Percentiles rank a stretch among this genome's conserved stretches.
These are phyloP conservation scores for Gamarada debralockiae DNA, from an alignment of 495 filamentous ascomycete genomes.

Conservation along the genomic window DNA sequence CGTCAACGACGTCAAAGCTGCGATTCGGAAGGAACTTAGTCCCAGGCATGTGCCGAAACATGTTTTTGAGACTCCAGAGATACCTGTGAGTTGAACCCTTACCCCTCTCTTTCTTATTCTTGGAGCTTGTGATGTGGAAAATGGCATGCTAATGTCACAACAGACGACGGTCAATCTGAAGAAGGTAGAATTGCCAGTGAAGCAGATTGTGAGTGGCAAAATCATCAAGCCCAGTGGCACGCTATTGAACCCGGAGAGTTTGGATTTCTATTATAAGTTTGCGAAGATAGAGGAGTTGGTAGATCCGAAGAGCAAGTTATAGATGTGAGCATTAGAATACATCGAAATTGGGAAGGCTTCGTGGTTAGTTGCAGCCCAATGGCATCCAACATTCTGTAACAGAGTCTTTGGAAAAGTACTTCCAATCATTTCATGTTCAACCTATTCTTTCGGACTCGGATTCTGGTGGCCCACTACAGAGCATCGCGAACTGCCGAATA, in stretches of 20 bases:
- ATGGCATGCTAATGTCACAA: not conserved
- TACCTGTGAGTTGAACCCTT: slow-evolving; percentile 58
- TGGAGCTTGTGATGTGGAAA: not conserved
- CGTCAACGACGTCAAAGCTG: slow-evolving; percentile 54
- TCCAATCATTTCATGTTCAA: too few relatives aligned
- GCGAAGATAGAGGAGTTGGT: slow-evolving; percentile 68
- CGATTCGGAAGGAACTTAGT: slow-evolving; percentile 60
- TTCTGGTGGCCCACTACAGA: too few relatives aligned
- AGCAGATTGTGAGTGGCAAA: slow-evolving; percentile 76
- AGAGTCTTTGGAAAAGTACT: too few relatives aligned
- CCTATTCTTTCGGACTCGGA: too few relatives aligned
- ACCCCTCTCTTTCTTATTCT: too few relatives aligned
- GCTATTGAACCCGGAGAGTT: slow-evolving; percentile 66
- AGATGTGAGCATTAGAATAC: too few relatives aligned
- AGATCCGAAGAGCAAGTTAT: slow-evolving; percentile 41
- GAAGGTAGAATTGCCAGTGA: slow-evolving; percentile 82
- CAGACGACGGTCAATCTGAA: slow-evolving; percentile 80
- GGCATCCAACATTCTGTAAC: too few relatives aligned
- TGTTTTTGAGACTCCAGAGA: slow-evolving; percentile 75
- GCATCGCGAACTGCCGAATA: too few relatives aligned
- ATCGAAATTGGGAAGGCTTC: too few relatives aligned
- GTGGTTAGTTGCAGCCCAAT: too few relatives aligned
- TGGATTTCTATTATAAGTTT: slow-evolving; percentile 79
- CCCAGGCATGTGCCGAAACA: slow-evolving; percentile 71
- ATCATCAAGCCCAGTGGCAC: slow-evolving; percentile 73